Evolutionary conservation across 352 stramenopile genomes (phyloP), one percentile per base, ranked within the genome.

Genomic region (Phytophthora crassamura): DNA sequence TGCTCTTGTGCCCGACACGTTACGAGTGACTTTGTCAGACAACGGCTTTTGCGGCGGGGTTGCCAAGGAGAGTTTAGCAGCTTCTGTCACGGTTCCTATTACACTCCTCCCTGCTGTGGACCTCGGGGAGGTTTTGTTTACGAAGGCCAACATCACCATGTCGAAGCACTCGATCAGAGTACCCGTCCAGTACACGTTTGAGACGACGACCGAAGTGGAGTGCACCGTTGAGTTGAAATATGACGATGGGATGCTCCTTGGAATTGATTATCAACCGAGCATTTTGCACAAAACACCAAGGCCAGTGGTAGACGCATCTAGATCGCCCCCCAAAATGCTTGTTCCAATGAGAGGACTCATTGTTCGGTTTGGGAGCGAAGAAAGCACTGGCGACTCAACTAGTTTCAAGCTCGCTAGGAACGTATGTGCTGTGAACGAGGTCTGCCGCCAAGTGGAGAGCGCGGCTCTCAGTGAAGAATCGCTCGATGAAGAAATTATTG

Each of bases 241-340:
- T 11, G 43, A 69, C 34, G 45, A 69, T 32, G 61, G 67, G 3
- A 61, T 66, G 52, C 25, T 80, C 18, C 10, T 80, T 30, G 68
- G 64, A 7, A 36, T 80, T 11, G 68, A 69, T 25, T 60, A 66
- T 34, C 48, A 51, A 34, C n/a, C 16, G 10, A 36, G 12, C 10
- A 42, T 36, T 5, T 41, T 42, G 2, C 45, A 48, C 16, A 28
- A 18, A 38, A 35, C 45, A 33, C n/a, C 45, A 51, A 32, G 39
- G 52, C 10, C 16, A 14, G 15, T 12, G 18, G 22, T 16, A 32
- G 32, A 28, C 14, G 14, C 15, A 39, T 45, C 35, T 30, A 56
- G 25, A 45, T 39, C 32, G 35, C 36, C 14, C 47, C 3, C 33
- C 34, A 12, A 53, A 12, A 33, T 56, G 18, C 41, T 35, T 15